These are phyloP conservation scores for Trifolium fragiferum DNA, from an alignment of 306 rosid species.

Conservation along the genomic window DNA sequence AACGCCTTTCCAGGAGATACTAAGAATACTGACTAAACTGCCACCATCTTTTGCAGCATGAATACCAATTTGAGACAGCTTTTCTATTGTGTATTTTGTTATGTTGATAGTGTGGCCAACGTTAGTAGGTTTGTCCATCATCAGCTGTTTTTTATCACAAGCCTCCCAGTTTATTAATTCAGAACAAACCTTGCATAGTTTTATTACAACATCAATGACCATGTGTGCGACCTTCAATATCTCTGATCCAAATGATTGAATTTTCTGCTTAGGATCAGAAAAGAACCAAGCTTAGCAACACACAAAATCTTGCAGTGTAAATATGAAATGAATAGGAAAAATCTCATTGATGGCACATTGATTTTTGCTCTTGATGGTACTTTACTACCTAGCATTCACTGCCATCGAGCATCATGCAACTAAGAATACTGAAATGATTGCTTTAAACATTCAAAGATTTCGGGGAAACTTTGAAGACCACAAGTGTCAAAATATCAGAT, in stretches of 20 bases:
- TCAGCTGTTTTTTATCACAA: conserved; percentile 47
- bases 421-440: not conserved
- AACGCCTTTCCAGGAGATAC: conserved; percentile 91
- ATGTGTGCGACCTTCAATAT: conserved; percentile 55
- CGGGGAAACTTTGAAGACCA: not conserved
- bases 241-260: conserved; percentile 62
- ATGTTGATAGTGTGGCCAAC: conserved; percentile 61
- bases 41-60: conserved; percentile 91
- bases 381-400: conserved; percentile 24
- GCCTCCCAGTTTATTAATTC: conserved; percentile 55
- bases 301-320: conserved; percentile 21
- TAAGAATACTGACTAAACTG: conserved; percentile 75
- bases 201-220: conserved; percentile 68
- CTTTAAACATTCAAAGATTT: conserved; percentile 25
- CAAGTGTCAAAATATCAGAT: conserved; percentile 17
- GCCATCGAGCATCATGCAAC: not conserved
- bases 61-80: conserved; percentile 69
- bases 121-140: conserved; percentile 44
- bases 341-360: not conserved
- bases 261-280: conserved; percentile 58
- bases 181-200: conserved; percentile 63
- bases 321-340: conserved; percentile 23
- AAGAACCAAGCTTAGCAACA: conserved; percentile 28
- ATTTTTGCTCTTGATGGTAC: conserved; percentile 3
- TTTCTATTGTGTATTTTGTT: conserved; percentile 62